Evolutionary conservation across 1,284 basidiomycete genomes (phyloP).

Genomic region (Ganoderma resinaceum): DNA sequence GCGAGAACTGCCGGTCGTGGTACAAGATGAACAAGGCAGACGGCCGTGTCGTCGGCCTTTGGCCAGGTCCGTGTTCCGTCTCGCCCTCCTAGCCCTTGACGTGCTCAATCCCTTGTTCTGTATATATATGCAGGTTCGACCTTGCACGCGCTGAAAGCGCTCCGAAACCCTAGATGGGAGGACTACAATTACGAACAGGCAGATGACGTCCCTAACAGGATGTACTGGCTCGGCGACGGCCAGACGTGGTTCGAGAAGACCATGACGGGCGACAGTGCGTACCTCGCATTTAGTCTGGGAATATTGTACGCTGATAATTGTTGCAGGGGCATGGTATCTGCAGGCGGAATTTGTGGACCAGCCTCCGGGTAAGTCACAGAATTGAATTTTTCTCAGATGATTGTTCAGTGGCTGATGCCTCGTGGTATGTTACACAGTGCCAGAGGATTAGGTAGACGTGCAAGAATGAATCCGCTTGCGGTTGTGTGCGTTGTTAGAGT

Average conservation of each 20-base stretch:
- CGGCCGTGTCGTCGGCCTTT: slow-evolving; percentile 62
- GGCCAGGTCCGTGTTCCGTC: slow-evolving; percentile 54
- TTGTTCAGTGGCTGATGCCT: background rate
- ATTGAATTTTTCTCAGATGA: background rate
- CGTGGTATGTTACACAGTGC: background rate
- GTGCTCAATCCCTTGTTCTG: background rate
- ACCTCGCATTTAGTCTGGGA: background rate
- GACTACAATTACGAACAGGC: slow-evolving; percentile 63
- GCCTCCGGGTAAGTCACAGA: slow-evolving; percentile 22
- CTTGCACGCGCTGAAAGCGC: slow-evolving; percentile 56
- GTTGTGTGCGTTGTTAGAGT: background rate
- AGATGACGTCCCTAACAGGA: slow-evolving; percentile 52
- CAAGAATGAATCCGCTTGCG: background rate
- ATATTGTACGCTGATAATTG: background rate
- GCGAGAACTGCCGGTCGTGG: slow-evolving; percentile 65
- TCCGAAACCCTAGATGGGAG: slow-evolving; percentile 68
- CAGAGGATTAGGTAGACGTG: background rate
- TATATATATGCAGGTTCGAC: slow-evolving; percentile 51
- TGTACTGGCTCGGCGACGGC: slow-evolving; percentile 69
- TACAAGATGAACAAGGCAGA: slow-evolving; percentile 68
- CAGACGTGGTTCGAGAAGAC: slow-evolving; percentile 53
- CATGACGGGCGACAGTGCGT: slow-evolving; percentile 55
- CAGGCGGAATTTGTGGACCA: background rate
- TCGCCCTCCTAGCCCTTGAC: background rate
- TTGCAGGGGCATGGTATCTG: slow-evolving; percentile 54